phyloP scores from a whole-genome alignment of 2,329 filamentous ascomycete species.

The Ophiostoma quercus region DNA sequence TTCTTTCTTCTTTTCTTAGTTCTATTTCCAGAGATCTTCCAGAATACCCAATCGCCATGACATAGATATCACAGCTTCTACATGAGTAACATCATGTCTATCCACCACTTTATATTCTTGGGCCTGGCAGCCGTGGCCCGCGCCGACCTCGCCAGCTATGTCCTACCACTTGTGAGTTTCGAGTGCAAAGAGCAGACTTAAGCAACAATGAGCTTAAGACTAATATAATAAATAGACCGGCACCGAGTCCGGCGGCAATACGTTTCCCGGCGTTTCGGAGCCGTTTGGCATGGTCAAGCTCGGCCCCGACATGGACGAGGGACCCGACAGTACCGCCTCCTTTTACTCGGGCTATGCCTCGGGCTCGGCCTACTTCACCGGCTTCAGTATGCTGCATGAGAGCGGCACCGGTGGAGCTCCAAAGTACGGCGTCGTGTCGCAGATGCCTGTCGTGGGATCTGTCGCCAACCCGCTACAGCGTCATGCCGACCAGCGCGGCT shows the following conservation, averaged over 20 bases:
- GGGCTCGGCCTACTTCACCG: slow-evolving; percentile 38
- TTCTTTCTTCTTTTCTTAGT: not conserved
- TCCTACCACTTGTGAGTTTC: not conserved
- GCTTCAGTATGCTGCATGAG: slow-evolving; percentile 61
- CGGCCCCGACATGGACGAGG: slow-evolving; percentile 41
- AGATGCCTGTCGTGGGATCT: slow-evolving; percentile 50
- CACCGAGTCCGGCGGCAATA: slow-evolving; percentile 44
- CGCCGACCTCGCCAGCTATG: not conserved
- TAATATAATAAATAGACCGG: slow-evolving; percentile 38
- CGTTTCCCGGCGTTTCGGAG: slow-evolving; percentile 46
- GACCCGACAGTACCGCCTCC: slow-evolving; percentile 41
- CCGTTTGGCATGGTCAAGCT: slow-evolving; percentile 48
- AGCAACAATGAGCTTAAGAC: not conserved
- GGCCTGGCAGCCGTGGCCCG: not conserved
- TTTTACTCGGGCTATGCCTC: slow-evolving; percentile 50
- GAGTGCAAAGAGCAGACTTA: too few relatives aligned
- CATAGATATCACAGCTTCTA: not conserved
- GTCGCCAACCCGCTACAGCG: slow-evolving; percentile 38
- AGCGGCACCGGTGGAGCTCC: slow-evolving; percentile 63
- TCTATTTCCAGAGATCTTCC: not conserved
- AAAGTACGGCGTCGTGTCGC: slow-evolving; percentile 62
- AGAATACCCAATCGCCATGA: not conserved
- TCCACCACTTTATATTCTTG: not conserved
- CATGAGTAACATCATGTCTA: not conserved
- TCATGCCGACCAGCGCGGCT: slow-evolving; percentile 50